Percentiles rank a stretch among this genome's conserved stretches.
Conservation (phyloP, 139 green algal genomes). For the Chlorella sorokiniana region DNA sequence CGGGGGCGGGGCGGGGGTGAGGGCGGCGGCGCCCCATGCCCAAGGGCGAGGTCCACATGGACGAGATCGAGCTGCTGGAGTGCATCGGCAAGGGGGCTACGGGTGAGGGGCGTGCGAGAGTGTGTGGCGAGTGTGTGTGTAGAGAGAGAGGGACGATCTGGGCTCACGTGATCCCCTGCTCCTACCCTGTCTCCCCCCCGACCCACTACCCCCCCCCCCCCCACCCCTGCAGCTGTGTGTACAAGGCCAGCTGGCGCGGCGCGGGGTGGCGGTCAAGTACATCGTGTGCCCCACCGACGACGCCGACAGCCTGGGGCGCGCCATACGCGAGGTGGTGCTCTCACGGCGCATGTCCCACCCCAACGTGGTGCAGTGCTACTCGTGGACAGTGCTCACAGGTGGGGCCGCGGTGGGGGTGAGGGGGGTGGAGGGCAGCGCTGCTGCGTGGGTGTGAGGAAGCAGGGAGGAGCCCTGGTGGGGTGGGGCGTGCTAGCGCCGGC, state of each 20-base stretch:
- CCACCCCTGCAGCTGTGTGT: conserved; percentile 31
- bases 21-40: not conserved
- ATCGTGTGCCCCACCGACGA: conserved; percentile 40
- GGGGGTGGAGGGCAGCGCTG: no score
- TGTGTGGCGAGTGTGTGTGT: no score
- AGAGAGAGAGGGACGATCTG: no score
- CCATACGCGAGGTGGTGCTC: conserved; percentile 54
- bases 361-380: conserved; percentile 53
- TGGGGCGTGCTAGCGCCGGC: no score
- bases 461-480: no score
- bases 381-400: conserved; percentile 37
- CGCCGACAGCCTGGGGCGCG: conserved; percentile 32
- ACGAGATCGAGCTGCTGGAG: conserved; percentile 55
- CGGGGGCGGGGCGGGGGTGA: not conserved
- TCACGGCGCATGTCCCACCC: conserved; percentile 54
- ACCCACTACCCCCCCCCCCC: not conserved
- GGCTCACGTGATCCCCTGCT: not conserved
- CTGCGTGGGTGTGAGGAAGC: no score
- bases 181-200: not conserved
- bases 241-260: conserved; percentile 48
- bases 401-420: no score
- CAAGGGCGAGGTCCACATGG: conserved; percentile 46
- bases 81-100: conserved; percentile 52
- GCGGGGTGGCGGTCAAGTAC: conserved; percentile 61
- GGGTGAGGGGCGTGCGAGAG: conserved; percentile 8